Evolutionary conservation across 2,329 filamentous ascomycete species (phyloP).

Genomic region (Beauveria asiatica): DNA sequence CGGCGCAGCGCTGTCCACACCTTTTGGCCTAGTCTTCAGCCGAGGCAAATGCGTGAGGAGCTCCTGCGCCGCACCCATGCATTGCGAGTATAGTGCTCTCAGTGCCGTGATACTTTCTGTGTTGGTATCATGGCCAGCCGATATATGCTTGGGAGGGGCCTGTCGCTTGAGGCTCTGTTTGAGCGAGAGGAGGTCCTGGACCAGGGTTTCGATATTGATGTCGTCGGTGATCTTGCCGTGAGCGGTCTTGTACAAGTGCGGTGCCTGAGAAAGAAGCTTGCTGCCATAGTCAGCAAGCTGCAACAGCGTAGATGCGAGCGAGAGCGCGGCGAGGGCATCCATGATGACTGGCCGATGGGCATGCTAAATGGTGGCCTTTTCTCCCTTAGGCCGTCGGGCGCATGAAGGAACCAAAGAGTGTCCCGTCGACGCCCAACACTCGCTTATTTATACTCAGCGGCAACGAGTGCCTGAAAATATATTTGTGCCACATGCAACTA

Average conservation of each 20-base stretch:
- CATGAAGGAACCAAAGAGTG: not conserved
- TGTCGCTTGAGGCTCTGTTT: not conserved
- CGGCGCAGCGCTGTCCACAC: not conserved
- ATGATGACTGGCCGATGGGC: not conserved
- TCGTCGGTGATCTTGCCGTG: not conserved
- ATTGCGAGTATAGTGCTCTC: not conserved
- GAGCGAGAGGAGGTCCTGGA: not conserved
- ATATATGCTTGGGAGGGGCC: not conserved
- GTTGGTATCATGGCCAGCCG: not conserved
- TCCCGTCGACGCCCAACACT: not conserved
- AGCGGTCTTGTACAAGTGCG: not conserved
- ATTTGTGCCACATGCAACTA: not conserved
- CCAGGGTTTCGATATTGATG: not conserved
- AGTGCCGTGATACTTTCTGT: not conserved
- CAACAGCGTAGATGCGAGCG: not conserved
- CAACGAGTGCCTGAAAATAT: not conserved
- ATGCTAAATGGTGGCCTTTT: not conserved
- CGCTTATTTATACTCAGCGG: not conserved
- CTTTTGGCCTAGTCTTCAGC: not conserved
- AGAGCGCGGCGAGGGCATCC: conserved; percentile 4
- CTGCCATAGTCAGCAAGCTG: not conserved
- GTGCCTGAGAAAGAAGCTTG: not conserved
- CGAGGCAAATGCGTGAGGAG: not conserved
- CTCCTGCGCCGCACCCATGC: not conserved
- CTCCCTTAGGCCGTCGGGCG: not conserved